Conservation (phyloP, 208 protist species). For the Trichomonas vaginalis region DNA sequence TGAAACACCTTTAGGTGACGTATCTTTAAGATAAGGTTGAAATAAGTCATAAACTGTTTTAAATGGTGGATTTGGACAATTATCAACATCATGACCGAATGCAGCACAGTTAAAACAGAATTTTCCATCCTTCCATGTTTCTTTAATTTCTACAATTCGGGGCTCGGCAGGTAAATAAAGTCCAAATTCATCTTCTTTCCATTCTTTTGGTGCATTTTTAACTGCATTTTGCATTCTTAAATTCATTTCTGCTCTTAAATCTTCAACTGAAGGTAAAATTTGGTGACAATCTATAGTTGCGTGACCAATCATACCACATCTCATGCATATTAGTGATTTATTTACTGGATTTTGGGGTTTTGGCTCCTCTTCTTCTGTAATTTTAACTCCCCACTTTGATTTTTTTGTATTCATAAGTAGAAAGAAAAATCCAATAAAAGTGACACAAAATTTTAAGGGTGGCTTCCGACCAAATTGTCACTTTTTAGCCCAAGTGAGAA, state of each 20-base stretch:
- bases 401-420: too few relatives aligned
- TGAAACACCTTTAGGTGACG: not conserved
- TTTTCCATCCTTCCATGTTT: not conserved
- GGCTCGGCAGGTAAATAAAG: not conserved
- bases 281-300: not conserved
- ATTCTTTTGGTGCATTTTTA: not conserved
- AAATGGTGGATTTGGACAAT: not conserved
- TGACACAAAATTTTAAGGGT: too few relatives aligned
- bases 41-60: not conserved
- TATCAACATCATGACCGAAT: not conserved
- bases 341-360: not conserved
- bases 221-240: not conserved
- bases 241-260: not conserved
- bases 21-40: not conserved
- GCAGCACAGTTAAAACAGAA: constrained; percentile 12
- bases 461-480: too few relatives aligned
- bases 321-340: not conserved
- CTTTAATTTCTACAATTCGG: not conserved
- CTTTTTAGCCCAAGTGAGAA: too few relatives aligned
- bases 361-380: too few relatives aligned
- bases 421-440: too few relatives aligned
- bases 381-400: too few relatives aligned
- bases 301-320: not conserved
- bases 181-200: not conserved
- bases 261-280: not conserved